A percentile compares a stretch with the other conserved stretches of the same genome.
Evolutionary conservation across 495 filamentous ascomycete species (phyloP).

Genomic region (Endocarpon pusillum): DNA sequence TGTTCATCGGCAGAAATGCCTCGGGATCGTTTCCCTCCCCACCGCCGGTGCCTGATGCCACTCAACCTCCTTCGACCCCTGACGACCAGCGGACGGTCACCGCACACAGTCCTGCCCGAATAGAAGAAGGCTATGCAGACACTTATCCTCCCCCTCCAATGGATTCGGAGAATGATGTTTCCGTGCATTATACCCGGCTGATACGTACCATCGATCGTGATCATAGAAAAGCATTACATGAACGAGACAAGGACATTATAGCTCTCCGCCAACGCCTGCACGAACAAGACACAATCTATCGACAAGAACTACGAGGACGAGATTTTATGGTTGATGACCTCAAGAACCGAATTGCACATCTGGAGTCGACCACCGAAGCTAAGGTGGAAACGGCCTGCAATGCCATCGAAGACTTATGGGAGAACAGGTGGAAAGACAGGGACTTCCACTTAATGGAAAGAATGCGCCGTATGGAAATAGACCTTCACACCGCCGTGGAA

Average conservation of each 20-base stretch:
- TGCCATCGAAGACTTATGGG: conserved; percentile 18
- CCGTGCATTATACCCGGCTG: conserved; percentile 13
- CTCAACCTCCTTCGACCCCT: not conserved
- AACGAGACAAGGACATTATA: conserved; percentile 9
- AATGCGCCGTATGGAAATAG: conserved; percentile 7
- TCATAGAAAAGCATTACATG: conserved; percentile 10
- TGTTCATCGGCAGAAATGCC: conserved; percentile 2
- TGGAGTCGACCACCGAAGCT: conserved; percentile 2
- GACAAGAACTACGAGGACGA: conserved; percentile 8
- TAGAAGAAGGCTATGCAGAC: conserved; percentile 3
- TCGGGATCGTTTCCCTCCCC: conserved; percentile 3
- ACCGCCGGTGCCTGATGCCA: not conserved
- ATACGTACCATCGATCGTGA: conserved; percentile 14
- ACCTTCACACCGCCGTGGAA: conserved; percentile 4
- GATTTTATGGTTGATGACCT: conserved; percentile 7
- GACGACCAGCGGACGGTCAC: not conserved
- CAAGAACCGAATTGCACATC: not conserved
- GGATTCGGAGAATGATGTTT: conserved; percentile 12
- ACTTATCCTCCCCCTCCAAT: conserved; percentile 3
- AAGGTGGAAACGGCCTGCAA: conserved; percentile 12
- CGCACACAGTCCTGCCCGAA: not conserved
- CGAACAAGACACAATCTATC: conserved; percentile 12
- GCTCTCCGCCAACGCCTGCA: conserved; percentile 8
- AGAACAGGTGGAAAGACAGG: conserved; percentile 15
- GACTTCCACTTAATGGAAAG: conserved; percentile 11